phyloP scores from a whole-genome alignment of 306 rosid genomes.

The Fagus sylvatica region DNA sequence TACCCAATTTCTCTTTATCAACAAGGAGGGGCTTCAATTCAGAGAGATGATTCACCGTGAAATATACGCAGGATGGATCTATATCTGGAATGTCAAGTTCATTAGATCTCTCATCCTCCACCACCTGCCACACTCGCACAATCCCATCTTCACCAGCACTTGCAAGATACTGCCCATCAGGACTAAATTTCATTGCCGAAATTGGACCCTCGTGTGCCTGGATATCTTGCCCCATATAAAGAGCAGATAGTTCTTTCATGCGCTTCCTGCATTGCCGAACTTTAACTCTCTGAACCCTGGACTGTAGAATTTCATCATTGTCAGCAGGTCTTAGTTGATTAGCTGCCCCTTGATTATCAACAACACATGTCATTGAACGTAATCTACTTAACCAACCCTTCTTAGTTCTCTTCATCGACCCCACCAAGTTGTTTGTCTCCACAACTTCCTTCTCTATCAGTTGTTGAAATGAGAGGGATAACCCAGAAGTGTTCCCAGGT shows the following conservation, averaged over 20 bases:
- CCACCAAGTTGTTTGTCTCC: conserved; percentile 12
- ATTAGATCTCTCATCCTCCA: conserved; percentile 75
- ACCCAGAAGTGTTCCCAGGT: conserved; percentile 24
- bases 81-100: conserved; percentile 75
- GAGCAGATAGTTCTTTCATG: conserved; percentile 80
- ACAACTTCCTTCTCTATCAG: conserved; percentile 31
- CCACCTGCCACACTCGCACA: conserved; percentile 88
- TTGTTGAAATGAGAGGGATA: conserved; percentile 38
- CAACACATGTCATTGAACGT: conserved; percentile 67
- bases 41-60: conserved; percentile 70
- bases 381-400: conserved; percentile 67
- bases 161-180: conserved; percentile 90
- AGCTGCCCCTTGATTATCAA: conserved; percentile 39
- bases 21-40: conserved; percentile 71
- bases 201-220: conserved; percentile 87
- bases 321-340: conserved; percentile 30
- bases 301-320: conserved; percentile 26
- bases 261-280: conserved; percentile 68
- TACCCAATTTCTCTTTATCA: conserved; percentile 66
- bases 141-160: conserved; percentile 90
- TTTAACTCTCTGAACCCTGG: conserved; percentile 66
- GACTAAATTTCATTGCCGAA: conserved; percentile 90
- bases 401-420: conserved; percentile 33
- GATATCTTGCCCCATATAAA: conserved; percentile 87
- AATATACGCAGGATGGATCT: conserved; percentile 84